phyloP scores from a whole-genome alignment of 257 asterid genomes.

The Leptodermis oblonga region DNA sequence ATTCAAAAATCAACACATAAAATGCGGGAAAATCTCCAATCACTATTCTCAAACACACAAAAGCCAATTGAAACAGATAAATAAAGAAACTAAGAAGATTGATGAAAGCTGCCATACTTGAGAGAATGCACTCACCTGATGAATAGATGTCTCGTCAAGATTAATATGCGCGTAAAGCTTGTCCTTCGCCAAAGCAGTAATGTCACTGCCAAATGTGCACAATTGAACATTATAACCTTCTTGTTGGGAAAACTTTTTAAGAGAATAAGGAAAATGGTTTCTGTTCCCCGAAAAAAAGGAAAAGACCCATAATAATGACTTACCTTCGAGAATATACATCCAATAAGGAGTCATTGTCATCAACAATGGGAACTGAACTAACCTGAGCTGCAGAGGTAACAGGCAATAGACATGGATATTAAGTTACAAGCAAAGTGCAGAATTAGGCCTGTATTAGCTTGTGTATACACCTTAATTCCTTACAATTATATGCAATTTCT shows the following conservation, averaged over 20 bases:
- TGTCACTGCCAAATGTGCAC: slow-evolving; percentile 61
- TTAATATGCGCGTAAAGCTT: slow-evolving; percentile 64
- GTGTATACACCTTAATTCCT: neutral
- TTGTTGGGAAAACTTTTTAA: neutral
- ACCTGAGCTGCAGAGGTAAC: slow-evolving; percentile 64
- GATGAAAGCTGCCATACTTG: no score
- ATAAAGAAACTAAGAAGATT: neutral
- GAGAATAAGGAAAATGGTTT: neutral
- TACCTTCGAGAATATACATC: slow-evolving; percentile 89
- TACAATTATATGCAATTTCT: neutral
- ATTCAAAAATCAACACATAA: no score
- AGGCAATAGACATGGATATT: neutral
- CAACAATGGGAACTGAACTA: slow-evolving; percentile 89
- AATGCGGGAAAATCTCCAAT: neutral
- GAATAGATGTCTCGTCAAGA: slow-evolving; percentile 80
- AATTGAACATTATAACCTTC: slow-evolving; percentile 8
- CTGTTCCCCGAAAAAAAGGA: neutral
- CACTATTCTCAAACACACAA: neutral
- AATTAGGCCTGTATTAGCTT: neutral
- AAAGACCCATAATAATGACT: slow-evolving; percentile 18
- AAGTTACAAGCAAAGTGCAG: neutral
- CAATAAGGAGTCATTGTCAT: slow-evolving; percentile 82
- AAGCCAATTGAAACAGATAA: neutral
- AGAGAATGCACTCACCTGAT: slow-evolving; percentile 41
- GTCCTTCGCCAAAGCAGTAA: slow-evolving; percentile 91